phyloP scores from a whole-genome alignment of 441 rosid species.

The Manihot esculenta region DNA sequence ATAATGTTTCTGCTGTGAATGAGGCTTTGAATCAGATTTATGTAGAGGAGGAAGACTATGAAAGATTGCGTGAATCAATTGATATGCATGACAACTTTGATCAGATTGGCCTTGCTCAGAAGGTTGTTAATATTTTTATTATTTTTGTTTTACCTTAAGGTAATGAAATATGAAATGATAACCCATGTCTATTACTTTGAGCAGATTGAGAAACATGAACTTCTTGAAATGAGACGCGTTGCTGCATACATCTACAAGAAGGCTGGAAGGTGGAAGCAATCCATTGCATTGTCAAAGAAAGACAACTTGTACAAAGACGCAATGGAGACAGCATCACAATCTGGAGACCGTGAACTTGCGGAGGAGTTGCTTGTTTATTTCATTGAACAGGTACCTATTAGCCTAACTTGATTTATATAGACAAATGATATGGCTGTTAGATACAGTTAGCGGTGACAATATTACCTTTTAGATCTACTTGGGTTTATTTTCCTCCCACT shows the following conservation, averaged over 20 bases:
- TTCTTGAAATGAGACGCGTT: slow-evolving; percentile 98
- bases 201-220: slow-evolving; percentile 98
- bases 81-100: slow-evolving; percentile 88
- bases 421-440: background rate
- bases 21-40: slow-evolving; percentile 93
- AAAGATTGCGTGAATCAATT: slow-evolving; percentile 88
- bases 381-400: slow-evolving; percentile 71
- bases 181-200: background rate
- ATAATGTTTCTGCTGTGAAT: slow-evolving; percentile 91
- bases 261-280: slow-evolving; percentile 99
- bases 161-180: background rate
- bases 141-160: no score
- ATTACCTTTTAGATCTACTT: no score
- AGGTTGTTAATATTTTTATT: slow-evolving; percentile 48
- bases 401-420: background rate
- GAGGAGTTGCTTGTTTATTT: slow-evolving; percentile 98
- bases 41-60: slow-evolving; percentile 96
- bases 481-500: no score
- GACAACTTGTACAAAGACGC: slow-evolving; percentile 94
- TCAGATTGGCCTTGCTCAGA: slow-evolving; percentile 88
- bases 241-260: slow-evolving; percentile 99
- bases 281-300: slow-evolving; percentile 96
- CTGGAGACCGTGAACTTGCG: slow-evolving; percentile 97
- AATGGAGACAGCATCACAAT: slow-evolving; percentile 99
- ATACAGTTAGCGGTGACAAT: no score